Conservation (phyloP, 108 stramenopile genomes). For the Cyclotella atomus region DNA sequence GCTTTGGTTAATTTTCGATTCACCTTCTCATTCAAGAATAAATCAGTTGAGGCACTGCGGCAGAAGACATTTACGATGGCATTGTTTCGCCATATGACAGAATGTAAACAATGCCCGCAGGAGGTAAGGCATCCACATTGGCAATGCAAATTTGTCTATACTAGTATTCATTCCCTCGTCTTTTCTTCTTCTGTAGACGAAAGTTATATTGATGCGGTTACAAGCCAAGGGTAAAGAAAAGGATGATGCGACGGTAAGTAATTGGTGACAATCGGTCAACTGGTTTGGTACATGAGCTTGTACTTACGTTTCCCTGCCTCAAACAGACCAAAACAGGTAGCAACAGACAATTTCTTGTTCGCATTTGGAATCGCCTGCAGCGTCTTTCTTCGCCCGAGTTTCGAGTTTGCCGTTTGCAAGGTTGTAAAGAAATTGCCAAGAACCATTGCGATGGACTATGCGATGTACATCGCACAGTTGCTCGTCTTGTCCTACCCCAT, state of each 20-base stretch:
- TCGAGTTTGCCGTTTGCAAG: not conserved
- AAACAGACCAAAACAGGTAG: not conserved
- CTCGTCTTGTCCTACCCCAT: constrained; percentile 27
- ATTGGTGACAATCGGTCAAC: not conserved
- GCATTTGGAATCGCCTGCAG: constrained; percentile 82
- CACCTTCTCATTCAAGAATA: not conserved
- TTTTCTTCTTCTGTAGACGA: constrained; percentile 22
- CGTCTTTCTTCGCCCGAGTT: not conserved
- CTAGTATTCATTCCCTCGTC: not conserved
- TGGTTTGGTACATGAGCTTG: not conserved
- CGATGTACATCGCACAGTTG: not conserved
- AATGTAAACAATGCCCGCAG: constrained; percentile 68
- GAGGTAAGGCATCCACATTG: constrained; percentile 11
- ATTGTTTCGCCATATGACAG: constrained; percentile 73
- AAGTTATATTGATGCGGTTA: not conserved
- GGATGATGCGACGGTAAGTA: not conserved
- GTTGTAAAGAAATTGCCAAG: not conserved
- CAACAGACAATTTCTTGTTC: constrained; percentile 61
- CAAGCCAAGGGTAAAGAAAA: not conserved
- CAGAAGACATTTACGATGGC: constrained; percentile 57
- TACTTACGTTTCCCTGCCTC: not conserved
- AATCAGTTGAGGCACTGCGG: not conserved
- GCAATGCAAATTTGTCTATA: not conserved
- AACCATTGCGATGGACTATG: constrained; percentile 8
- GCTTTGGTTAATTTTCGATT: not conserved